Base-by-base conservation (phyloP, 2,329 filamentous ascomycete genomes). In the Aureobasidium zeae region DNA sequence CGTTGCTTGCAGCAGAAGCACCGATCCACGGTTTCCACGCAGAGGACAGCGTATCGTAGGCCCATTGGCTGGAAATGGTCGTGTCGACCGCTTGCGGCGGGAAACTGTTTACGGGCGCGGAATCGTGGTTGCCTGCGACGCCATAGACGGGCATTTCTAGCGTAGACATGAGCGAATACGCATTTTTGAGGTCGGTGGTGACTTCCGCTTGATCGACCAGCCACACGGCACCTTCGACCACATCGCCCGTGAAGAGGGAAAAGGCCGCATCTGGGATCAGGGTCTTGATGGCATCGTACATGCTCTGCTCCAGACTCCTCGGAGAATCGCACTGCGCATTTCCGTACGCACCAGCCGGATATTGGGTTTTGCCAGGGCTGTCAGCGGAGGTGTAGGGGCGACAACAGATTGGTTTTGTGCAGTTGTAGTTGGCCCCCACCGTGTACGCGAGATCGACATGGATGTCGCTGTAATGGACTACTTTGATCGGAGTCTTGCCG, bases 391-490 rank as follows among this genome's bases (percentile, higher is more conserved):
- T 67, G 50, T 73, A 77, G 1, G 66, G 57, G 53, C 74, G 68
- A 58, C 76, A 79, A 57, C 76, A 79, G 44, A 78, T 73, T 1
- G 72, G 73, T 54, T 76, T 75, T 20, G 66, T 66, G 57, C 76
- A 79, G 48, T 75, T 64, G 16, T 69, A 65, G 52, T 66, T 76
- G 5, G 72, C 64, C 0, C 75, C 76, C 2, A 65, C 57, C 17
- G 66, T 65, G 54, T 79, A 79, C 9, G 67, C 62, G 5, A 67
- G 68, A 49, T 79, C 75, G 42, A 79, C 61, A 46, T 79, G 76
- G 30, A 76, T 73, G 49, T 79, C 76, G 10, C 72, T 76, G 55
- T 73, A 73, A 52, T 79, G 76, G 17, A 77, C 72, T 4, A 79
- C 63, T 50, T 71, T 68, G 49, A 77, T 54, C 5, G 73, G 69